Evolutionary conservation across 108 stramenopile species (phyloP), one percentile per base, ranked within the genome.

Genomic region (Conticribra guillardii): DNA sequence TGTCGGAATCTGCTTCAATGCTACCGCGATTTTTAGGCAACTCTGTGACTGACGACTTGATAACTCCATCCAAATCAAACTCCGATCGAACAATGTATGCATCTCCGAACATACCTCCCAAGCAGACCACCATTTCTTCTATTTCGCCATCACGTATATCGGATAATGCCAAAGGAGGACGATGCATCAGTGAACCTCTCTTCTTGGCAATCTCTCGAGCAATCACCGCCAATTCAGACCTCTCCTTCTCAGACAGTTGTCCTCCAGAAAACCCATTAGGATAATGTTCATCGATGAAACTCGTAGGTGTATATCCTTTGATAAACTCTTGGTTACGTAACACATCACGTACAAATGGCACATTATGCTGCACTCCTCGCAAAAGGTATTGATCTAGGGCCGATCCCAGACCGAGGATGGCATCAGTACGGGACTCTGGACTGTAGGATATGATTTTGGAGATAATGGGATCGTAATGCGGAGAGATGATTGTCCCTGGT

Each of bases 391-490:
- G 68, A 71, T 97, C 94, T 52, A 99, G 73, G 16, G 97, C 98
- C 23, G 62, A 34, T 17, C 76, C 69, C 51, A 98, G 67, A 21
- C 69, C 69, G 8, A 72, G 80, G 34, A 99, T 87, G 16, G 98
- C 96, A 67, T 84, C 69, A 4, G 62, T 33, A 22, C 91, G 79
- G 44, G 48, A 47, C 21, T 71, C 73, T 31, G 79, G 73, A 41
- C 72, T 74, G 67, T 84, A 91, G 7, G 94, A 68, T 64, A 97
- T 85, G 44, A 97, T 83, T 87, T 99, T 99, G 79, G 90, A 84
- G 28, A 99, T 89, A 88, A 99, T 97, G 18, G 98, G 98, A 76
- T 99, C 98, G 74, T 99, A 99, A 65, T 82, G 87, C 46, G 96
- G 94, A 18, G 85, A 79, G 19, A 99, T 93, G 60, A 86, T 89